These are phyloP conservation scores for Xylaria scruposa DNA, from an alignment of 495 filamentous ascomycete species.

Conservation along the genomic window DNA sequence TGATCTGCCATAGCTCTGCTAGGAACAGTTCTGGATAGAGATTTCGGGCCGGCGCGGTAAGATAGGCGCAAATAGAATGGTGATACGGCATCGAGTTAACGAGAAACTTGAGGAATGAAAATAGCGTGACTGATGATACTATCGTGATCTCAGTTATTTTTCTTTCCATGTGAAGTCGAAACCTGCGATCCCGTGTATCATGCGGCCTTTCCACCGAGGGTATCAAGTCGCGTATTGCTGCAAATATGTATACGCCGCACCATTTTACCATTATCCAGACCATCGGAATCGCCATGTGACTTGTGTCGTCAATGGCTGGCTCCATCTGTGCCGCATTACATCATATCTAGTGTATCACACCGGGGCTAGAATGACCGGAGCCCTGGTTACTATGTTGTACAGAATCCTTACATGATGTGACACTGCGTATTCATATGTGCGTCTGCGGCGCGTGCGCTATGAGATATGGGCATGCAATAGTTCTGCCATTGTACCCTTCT, in stretches of 20 bases:
- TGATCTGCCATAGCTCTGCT: background rate
- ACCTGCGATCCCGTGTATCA: background rate
- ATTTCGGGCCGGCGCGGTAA: background rate
- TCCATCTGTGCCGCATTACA: background rate
- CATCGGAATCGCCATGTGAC: background rate
- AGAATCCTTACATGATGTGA: background rate
- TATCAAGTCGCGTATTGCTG: background rate
- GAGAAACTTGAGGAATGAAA: background rate
- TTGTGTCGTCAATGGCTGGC: background rate
- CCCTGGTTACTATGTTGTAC: background rate
- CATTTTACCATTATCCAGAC: background rate
- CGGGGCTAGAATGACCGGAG: background rate
- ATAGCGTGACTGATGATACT: background rate
- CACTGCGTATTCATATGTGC: slow-evolving; percentile 1
- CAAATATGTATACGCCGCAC: background rate
- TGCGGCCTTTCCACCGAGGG: background rate
- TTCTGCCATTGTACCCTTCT: background rate
- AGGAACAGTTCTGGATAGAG: background rate
- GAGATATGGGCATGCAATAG: background rate
- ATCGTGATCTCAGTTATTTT: background rate
- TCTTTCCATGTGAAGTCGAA: background rate
- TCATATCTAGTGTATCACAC: background rate
- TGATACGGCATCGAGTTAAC: background rate
- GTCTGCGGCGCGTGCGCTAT: background rate
- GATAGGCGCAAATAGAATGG: background rate